These are phyloP conservation scores for Metschnikowia kunwiensis DNA, from an alignment of 805 yeast genomes.

Conservation along the genomic window DNA sequence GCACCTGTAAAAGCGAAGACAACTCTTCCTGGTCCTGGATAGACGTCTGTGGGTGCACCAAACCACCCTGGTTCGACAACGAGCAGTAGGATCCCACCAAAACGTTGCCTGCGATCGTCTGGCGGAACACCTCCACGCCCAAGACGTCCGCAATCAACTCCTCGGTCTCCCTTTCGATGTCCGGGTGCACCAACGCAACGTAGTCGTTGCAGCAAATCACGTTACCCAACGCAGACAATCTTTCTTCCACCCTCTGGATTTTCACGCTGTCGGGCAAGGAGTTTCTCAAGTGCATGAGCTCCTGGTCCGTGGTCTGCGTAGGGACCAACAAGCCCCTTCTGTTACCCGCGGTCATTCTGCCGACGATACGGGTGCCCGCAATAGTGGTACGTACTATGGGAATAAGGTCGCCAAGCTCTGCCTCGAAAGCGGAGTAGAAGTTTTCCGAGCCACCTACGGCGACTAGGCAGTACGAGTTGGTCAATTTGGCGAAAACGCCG, in stretches of 20 bases:
- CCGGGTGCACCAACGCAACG: constrained; percentile 98
- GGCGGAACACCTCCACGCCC: constrained; percentile 98
- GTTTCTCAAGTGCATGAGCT: constrained; percentile 94
- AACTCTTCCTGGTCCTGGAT: constrained; percentile 98
- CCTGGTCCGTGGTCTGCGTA: constrained; percentile 97
- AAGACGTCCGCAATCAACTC: constrained; percentile 96
- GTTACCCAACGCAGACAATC: constrained; percentile 94
- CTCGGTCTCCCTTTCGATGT: constrained; percentile 98
- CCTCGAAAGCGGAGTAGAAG: constrained; percentile 91
- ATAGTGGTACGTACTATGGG: constrained; percentile 97
- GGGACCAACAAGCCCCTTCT: constrained; percentile 97
- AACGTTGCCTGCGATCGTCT: constrained; percentile 97
- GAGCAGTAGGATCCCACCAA: constrained; percentile 96
- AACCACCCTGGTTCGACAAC: constrained; percentile 94
- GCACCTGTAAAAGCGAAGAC: constrained; percentile 91
- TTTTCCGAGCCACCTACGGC: constrained; percentile 93
- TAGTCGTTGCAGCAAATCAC: constrained; percentile 98
- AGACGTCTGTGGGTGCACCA: constrained; percentile 96
- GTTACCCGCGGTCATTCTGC: constrained; percentile 98
- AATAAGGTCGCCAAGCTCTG: constrained; percentile 92
- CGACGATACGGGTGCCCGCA: constrained; percentile 96
- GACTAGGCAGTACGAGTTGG: constrained; percentile 93
- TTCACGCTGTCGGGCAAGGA: constrained; percentile 92
- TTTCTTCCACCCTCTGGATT: constrained; percentile 97
- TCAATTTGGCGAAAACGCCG: constrained; percentile 91